Evolutionary conservation across 768 basidiomycete genomes (phyloP), one percentile per base, ranked within the genome.

Genomic region (Suillus spraguei): DNA sequence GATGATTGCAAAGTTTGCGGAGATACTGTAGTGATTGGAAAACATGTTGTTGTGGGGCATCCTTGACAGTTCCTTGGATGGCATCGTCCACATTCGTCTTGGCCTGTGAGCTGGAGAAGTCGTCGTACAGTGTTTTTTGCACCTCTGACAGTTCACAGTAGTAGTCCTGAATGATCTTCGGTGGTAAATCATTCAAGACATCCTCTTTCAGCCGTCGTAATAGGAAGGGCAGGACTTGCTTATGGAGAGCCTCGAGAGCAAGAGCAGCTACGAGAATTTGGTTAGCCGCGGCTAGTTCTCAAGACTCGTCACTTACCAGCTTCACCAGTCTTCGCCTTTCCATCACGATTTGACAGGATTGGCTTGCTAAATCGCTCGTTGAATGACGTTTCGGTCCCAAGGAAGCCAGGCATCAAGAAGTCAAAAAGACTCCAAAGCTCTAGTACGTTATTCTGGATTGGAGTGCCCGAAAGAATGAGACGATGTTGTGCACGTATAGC

Each of bases 111-210:
- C 85, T 87, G 2, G 91, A 87, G 73, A 96, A 98, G 70, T 97
- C 91, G 71, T 99, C 97, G 72, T 99, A 99, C 20, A 99, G 84
- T 65, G 87, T 82, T 74, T 95, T 95, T 78, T 99, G 97, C 22
- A 99, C 77, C 0, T 95, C 92, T 0, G 97, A 98, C 4, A 99
- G 84, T 72, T 99, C 97, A 81, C 96, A 98, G 72, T 98, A 96
- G 74, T 99, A 99, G 74, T 99, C 97, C 76, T 99, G 97, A 63
- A 99, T 99, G 75, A 99, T 99, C 80, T 99, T 99, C 4, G 97
- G 97, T 1, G 97, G 97, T 3, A 99, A 81, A 72, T 99, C 97
- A 65, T 94, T 79, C 62, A 99, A 80, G 35, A 99, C 97, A 71
- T 99, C 95, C 77, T 99, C 97, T 74, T 99, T 99, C 73, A 99